Evolutionary conservation across 2,329 filamentous ascomycete species (phyloP).

Genomic region (Ascochyta clinopodiicola): DNA sequence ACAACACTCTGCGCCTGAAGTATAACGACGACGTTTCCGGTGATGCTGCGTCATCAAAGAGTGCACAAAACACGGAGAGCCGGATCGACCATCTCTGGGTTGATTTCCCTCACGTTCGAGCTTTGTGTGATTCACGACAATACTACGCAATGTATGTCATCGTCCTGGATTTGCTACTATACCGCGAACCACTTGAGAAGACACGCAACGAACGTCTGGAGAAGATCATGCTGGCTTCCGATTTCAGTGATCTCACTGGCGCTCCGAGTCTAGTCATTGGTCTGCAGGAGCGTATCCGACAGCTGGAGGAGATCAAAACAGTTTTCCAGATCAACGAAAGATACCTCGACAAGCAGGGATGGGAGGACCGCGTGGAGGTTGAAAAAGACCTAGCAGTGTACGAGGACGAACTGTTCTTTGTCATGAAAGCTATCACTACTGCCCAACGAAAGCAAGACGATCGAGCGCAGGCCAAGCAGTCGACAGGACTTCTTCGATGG

Average conservation of each 20-base stretch:
- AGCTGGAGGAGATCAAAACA: slow-evolving; percentile 93
- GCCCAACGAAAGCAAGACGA: slow-evolving; percentile 88
- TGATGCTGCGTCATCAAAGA: slow-evolving; percentile 52
- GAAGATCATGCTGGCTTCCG: slow-evolving; percentile 98
- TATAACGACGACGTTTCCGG: slow-evolving; percentile 92
- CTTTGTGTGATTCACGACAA: slow-evolving; percentile 95
- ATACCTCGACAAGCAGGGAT: slow-evolving; percentile 84
- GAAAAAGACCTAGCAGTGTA: slow-evolving; percentile 88
- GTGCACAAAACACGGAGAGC: slow-evolving; percentile 67
- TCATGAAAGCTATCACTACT: slow-evolving; percentile 99
- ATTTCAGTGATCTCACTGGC: slow-evolving; percentile 95
- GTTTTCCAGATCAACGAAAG: slow-evolving; percentile 94
- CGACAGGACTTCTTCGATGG: slow-evolving; percentile 84
- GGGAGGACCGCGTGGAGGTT: slow-evolving; percentile 87
- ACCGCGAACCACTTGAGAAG: slow-evolving; percentile 95
- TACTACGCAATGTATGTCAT: slow-evolving; percentile 99
- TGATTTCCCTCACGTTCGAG: slow-evolving; percentile 91
- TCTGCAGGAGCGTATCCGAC: slow-evolving; percentile 89
- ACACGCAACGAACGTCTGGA: slow-evolving; percentile 93
- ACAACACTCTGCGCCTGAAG: slow-evolving; percentile 94
- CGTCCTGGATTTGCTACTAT: slow-evolving; percentile 91
- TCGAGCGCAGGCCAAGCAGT: slow-evolving; percentile 64
- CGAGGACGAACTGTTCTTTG: slow-evolving; percentile 97
- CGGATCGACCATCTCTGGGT: slow-evolving; percentile 97
- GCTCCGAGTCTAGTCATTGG: slow-evolving; percentile 91